A percentile compares a stretch with the other conserved stretches of the same genome.
Evolutionary conservation across 1,284 basidiomycete species (phyloP).

Genomic region (Apiotrichum mycotoxinovorans): DNA sequence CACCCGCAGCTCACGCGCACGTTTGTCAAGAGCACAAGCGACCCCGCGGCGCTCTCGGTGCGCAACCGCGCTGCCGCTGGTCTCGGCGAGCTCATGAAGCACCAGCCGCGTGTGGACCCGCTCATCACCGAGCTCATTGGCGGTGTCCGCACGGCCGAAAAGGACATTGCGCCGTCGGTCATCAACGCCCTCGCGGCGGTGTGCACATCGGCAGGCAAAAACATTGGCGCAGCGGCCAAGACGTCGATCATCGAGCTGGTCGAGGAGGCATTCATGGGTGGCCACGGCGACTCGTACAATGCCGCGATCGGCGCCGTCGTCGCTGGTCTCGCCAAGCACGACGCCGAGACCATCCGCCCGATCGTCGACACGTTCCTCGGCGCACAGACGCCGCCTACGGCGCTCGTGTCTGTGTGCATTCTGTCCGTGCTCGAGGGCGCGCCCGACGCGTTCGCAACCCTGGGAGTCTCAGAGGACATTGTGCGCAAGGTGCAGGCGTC

Average conservation of each 20-base stretch:
- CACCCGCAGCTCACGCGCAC: slow-evolving; percentile 96
- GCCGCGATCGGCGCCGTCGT: slow-evolving; percentile 67
- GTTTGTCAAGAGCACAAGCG: slow-evolving; percentile 89
- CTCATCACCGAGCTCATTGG: slow-evolving; percentile 77
- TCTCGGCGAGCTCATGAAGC: slow-evolving; percentile 87
- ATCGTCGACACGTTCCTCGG: slow-evolving; percentile 57
- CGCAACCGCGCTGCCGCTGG: slow-evolving; percentile 77
- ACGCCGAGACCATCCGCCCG: slow-evolving; percentile 63
- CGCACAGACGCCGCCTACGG: slow-evolving; percentile 34
- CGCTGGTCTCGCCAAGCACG: slow-evolving; percentile 60
- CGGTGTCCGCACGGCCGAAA: slow-evolving; percentile 59
- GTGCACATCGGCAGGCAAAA: slow-evolving; percentile 65
- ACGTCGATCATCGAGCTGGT: slow-evolving; percentile 72
- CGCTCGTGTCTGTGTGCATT: slow-evolving; percentile 61
- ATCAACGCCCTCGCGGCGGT: slow-evolving; percentile 74
- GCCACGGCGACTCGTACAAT: slow-evolving; percentile 60
- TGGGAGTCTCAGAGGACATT: slow-evolving; percentile 62
- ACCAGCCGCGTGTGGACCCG: slow-evolving; percentile 62
- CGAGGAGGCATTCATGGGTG: slow-evolving; percentile 67
- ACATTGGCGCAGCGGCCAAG: slow-evolving; percentile 71
- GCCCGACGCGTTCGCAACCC: slow-evolving; percentile 64
- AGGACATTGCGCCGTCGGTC: slow-evolving; percentile 70
- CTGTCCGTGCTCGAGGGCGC: slow-evolving; percentile 59
- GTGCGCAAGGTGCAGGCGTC: slow-evolving; percentile 71
- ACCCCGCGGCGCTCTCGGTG: slow-evolving; percentile 73